A percentile compares a stretch with the other conserved stretches of the same genome.
These are phyloP conservation scores for Zychaea mexicana DNA, from an alignment of 371 early-diverging fungal genomes.

Conservation along the genomic window DNA sequence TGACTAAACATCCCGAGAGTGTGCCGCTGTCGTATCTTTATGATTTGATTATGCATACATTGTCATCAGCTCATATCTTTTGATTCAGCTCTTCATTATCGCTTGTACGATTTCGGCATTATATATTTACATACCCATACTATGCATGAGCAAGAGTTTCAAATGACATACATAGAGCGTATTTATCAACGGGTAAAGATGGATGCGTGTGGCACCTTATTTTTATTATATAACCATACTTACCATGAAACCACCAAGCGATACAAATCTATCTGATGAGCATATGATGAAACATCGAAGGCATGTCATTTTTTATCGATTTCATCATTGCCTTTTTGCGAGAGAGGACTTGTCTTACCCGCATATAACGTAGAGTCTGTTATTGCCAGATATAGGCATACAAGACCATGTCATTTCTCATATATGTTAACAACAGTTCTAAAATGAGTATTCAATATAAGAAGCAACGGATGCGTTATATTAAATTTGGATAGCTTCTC, in stretches of 20 bases:
- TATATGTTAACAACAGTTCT: background rate
- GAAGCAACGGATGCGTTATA: no score
- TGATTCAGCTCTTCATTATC: no score
- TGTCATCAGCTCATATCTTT: no score
- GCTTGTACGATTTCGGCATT: no score
- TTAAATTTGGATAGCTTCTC: no score
- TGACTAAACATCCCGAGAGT: conserved; percentile 39
- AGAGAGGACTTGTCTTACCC: background rate
- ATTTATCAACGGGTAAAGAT: background rate
- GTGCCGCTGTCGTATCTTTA: conserved; percentile 52
- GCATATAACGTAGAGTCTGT: conserved; percentile 10
- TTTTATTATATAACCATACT: no score
- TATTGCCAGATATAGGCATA: conserved; percentile 1
- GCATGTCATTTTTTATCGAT: no score
- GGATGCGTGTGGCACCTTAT: no score
- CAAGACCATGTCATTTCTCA: background rate
- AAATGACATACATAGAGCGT: background rate
- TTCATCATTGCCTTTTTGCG: no score
- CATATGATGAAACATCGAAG: background rate
- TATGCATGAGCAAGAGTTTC: background rate
- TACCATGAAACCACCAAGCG: conserved; percentile 52
- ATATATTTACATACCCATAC: conserved; percentile 24
- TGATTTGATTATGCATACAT: background rate
- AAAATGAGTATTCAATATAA: background rate
- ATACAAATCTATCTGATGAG: conserved; percentile 33